Conservation (phyloP, 2,329 filamentous ascomycete genomes). For the Colletotrichum camelliae region DNA sequence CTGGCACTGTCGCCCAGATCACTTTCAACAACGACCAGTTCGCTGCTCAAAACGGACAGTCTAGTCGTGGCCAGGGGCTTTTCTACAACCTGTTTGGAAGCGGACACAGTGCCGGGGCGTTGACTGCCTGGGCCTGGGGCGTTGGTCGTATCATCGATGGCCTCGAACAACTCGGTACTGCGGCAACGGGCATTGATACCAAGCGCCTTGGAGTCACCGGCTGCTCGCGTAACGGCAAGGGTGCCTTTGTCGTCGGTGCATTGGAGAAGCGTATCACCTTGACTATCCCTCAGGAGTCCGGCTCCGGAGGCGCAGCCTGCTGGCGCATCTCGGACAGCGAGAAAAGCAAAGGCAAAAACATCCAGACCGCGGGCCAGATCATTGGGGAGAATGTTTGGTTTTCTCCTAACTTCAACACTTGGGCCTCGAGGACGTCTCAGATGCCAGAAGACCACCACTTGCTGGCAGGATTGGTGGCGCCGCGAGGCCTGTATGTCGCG, state of each 20-base stretch:
- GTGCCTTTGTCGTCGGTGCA: constrained; percentile 65
- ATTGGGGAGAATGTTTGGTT: constrained; percentile 69
- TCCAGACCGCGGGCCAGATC: constrained; percentile 65
- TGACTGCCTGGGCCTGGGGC: constrained; percentile 69
- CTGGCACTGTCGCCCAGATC: constrained; percentile 59
- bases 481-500: constrained; percentile 58
- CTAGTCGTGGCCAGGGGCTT: constrained; percentile 59
- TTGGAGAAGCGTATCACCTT: constrained; percentile 64
- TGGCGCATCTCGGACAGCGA: constrained; percentile 61
- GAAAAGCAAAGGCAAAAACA: constrained; percentile 58
- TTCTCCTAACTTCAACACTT: constrained; percentile 58
- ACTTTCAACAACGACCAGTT: constrained; percentile 65
- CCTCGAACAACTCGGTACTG: constrained; percentile 53
- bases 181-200: constrained; percentile 54
- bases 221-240: constrained; percentile 70
- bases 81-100: constrained; percentile 66
- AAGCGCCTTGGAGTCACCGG: constrained; percentile 62
- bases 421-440: constrained; percentile 48
- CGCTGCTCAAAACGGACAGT: constrained; percentile 50
- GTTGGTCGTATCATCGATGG: constrained; percentile 65
- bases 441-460: constrained; percentile 65
- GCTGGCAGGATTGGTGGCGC: constrained; percentile 60
- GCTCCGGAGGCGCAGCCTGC: constrained; percentile 65
- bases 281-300: constrained; percentile 67
- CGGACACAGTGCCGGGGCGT: constrained; percentile 59